Evolutionary conservation across 2,329 filamentous ascomycete genomes (phyloP).

Genomic region (Venturia asperata): DNA sequence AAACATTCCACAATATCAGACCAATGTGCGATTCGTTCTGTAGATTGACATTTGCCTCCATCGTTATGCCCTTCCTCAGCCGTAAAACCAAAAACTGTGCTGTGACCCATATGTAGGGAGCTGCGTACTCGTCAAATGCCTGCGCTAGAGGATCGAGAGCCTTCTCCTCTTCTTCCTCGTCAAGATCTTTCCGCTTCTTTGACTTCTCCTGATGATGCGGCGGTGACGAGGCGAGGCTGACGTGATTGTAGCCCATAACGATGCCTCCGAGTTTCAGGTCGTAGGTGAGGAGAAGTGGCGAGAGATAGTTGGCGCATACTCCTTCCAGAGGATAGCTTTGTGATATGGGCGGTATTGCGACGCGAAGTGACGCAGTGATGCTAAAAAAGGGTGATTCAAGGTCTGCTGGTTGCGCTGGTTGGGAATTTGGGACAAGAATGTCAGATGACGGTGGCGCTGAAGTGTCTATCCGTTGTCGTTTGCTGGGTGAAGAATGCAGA

Average conservation of each 20-base stretch:
- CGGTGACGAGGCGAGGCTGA: slow-evolving; percentile 55
- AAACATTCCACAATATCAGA: slow-evolving; percentile 81
- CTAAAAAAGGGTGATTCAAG: slow-evolving; percentile 16
- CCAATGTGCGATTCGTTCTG: slow-evolving; percentile 86
- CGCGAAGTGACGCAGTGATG: slow-evolving; percentile 10
- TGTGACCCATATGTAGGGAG: slow-evolving; percentile 80
- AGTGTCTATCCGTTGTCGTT: slow-evolving; percentile 13
- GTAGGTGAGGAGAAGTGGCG: slow-evolving; percentile 69
- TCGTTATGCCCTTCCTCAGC: slow-evolving; percentile 62
- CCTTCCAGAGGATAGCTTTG: slow-evolving; percentile 55
- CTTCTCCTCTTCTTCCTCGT: slow-evolving; percentile 19
- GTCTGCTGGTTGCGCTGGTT: neutral
- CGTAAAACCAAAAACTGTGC: slow-evolving; percentile 80
- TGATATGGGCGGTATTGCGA: slow-evolving; percentile 16
- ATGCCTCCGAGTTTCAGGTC: slow-evolving; percentile 65
- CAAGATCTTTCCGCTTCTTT: slow-evolving; percentile 18
- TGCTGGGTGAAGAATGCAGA: neutral
- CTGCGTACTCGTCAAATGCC: slow-evolving; percentile 71
- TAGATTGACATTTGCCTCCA: slow-evolving; percentile 77
- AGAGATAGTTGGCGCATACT: slow-evolving; percentile 65
- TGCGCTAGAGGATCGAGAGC: slow-evolving; percentile 30
- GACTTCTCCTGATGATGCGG: slow-evolving; percentile 30
- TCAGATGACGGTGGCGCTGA: neutral
- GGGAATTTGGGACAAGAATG: slow-evolving; percentile 8
- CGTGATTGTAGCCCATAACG: slow-evolving; percentile 66